Conservation (phyloP, 345 rosid genomes). For the Eucalyptus rudis region DNA sequence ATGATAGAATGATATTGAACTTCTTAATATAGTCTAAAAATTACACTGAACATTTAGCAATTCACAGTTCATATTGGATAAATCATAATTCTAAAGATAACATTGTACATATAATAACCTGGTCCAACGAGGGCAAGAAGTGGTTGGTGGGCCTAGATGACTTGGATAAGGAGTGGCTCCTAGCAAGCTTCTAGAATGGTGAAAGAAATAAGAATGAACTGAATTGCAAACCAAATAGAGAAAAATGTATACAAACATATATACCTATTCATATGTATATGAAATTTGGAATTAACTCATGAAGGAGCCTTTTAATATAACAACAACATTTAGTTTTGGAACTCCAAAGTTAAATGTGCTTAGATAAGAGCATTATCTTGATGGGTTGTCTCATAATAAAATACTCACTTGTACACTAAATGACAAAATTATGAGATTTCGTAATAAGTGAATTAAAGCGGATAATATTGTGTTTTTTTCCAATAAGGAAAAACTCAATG, state of each 20-base stretch:
- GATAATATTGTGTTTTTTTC: not conserved
- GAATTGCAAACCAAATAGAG: no score
- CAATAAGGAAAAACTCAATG: not conserved
- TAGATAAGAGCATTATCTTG: not conserved
- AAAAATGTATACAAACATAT: no score
- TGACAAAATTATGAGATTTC: no score
- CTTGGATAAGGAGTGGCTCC: not conserved
- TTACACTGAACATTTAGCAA: not conserved
- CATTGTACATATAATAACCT: not conserved
- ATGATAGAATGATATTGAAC: not conserved
- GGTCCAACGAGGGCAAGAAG: accelerated
- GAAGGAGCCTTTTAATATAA: no score
- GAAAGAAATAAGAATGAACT: no score
- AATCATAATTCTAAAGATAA: not conserved
- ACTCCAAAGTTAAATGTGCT: not conserved
- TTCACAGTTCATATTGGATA: not conserved
- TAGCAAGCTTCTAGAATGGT: accelerated
- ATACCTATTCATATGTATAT: no score
- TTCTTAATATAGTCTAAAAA: not conserved
- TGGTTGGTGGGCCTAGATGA: accelerated
- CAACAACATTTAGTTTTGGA: no score
- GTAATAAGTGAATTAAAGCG: not conserved
- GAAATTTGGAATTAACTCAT: no score
- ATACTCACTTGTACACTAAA: no score
- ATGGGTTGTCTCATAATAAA: not conserved